These are phyloP conservation scores for Calonectria ilicicola DNA, from an alignment of 2,329 filamentous ascomycete species.

Conservation along the genomic window DNA sequence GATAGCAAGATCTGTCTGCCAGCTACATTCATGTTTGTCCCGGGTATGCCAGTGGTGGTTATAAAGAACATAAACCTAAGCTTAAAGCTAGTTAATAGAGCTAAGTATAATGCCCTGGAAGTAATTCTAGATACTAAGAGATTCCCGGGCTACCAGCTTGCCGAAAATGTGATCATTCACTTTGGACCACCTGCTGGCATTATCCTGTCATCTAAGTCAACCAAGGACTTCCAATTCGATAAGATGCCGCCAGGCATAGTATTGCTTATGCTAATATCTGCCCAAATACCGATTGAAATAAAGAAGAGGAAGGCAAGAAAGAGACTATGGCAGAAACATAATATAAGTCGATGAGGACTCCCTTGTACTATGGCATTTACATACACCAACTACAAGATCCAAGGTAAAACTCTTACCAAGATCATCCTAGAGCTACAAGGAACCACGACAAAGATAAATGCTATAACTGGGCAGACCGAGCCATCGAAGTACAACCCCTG, in stretches of 20 bases:
- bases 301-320: not conserved
- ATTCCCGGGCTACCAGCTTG: no score
- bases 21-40: no score
- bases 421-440: not conserved
- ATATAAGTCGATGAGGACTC: not conserved
- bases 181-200: no score
- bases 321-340: conserved; percentile 2
- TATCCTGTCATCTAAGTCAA: no score
- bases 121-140: no score
- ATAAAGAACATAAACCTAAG: no score
- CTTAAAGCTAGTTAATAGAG: no score
- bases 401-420: not conserved
- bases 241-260: not conserved
- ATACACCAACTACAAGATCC: conserved; percentile 16
- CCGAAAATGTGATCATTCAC: no score
- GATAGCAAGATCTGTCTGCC: no score
- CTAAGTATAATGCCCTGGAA: no score
- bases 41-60: no score
- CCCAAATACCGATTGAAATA: not conserved
- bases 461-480: not conserved
- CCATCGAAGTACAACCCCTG: not conserved
- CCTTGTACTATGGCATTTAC: not conserved
- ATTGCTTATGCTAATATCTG: not conserved
- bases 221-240: not conserved
- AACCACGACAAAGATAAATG: not conserved